These are phyloP conservation scores for Metschnikowia bowlesiae DNA, from an alignment of 805 yeast species.

Conservation along the genomic window DNA sequence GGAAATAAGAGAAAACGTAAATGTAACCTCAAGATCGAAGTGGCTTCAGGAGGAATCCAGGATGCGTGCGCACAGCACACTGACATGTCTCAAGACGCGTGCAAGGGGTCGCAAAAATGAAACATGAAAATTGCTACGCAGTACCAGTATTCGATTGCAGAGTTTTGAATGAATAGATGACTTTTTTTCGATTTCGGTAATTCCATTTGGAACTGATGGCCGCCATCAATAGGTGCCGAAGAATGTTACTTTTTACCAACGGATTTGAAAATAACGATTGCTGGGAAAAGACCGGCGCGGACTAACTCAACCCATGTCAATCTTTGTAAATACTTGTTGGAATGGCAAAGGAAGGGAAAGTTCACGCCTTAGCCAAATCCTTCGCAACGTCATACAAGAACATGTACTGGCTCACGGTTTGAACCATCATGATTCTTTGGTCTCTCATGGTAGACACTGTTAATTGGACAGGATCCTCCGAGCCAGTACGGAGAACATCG, in stretches of 20 bases:
- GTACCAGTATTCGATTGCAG: not conserved
- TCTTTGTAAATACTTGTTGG: too few relatives aligned
- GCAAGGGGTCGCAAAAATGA: slow-evolving; percentile 1
- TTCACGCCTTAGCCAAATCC: not conserved
- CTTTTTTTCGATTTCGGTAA: too few relatives aligned
- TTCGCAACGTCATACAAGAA: slow-evolving; percentile 32
- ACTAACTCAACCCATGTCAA: too few relatives aligned
- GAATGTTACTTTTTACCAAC: too few relatives aligned
- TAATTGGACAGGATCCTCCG: slow-evolving; percentile 25
- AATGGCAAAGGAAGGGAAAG: not conserved
- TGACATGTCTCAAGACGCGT: not conserved
- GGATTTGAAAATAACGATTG: too few relatives aligned
- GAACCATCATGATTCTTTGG: slow-evolving; percentile 42
- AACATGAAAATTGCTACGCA: not conserved
- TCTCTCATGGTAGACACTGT: slow-evolving; percentile 27
- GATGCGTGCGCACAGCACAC: not conserved
- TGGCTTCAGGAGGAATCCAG: not conserved
- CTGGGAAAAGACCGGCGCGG: too few relatives aligned
- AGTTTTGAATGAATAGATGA: not conserved
- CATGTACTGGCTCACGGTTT: slow-evolving; percentile 34
- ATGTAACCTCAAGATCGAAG: too few relatives aligned
- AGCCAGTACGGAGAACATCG: not conserved
- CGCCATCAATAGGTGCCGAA: too few relatives aligned
- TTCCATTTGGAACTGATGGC: too few relatives aligned
- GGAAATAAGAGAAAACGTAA: not conserved